Evolutionary conservation across 2,329 filamentous ascomycete genomes (phyloP), one percentile per base, ranked within the genome.

Genomic region (Amphichorda felina): DNA sequence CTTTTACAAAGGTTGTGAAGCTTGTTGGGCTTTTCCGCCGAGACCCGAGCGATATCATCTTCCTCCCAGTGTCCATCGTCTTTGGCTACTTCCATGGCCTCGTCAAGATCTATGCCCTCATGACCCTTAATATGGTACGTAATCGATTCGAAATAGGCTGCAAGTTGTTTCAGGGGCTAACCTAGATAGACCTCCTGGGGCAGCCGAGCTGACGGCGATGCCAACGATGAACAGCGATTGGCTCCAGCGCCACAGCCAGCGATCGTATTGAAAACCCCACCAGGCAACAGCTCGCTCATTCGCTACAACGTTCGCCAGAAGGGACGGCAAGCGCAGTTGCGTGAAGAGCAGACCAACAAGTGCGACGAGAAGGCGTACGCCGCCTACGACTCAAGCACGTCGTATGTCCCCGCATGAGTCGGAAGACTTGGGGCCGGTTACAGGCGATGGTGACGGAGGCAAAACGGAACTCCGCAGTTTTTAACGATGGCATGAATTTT

Each of bases 61-160:
- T 83, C 51, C 66, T 94, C 34, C 86, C 85, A 1, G 67, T 89
- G n/a, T 94, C 87, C 27, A 76, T 95, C 47, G 42, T 86, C 11
- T 96, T 95, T 59, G 89, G 89, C 34, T 95, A 91, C 60, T 82
- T 93, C 49, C 89, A 96, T 56, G 86, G 88, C 41, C 59, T 87
- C 41, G 88, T 96, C 68, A 95, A 95, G 67, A 68, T 94, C 43
- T 89, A 89, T 51, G 87, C 89, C 28, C 69, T 88, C 41, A 67
- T 81, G 45, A 94, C 88, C 39, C 73, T 88, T 46, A 79, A 82
- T 52, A 80, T 83, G 75, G 86, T 93, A 72, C 60, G 79, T 66
- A 50, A 45, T 46, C 40, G 30, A 17, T 21, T 38, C 8, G 14
- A 25, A 8, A 7, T 28, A 10, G 21, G 21, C 35, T 17, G 10